Evolutionary conservation across 2,329 filamentous ascomycete genomes (phyloP).

Genomic region (Bisporella sp.): DNA sequence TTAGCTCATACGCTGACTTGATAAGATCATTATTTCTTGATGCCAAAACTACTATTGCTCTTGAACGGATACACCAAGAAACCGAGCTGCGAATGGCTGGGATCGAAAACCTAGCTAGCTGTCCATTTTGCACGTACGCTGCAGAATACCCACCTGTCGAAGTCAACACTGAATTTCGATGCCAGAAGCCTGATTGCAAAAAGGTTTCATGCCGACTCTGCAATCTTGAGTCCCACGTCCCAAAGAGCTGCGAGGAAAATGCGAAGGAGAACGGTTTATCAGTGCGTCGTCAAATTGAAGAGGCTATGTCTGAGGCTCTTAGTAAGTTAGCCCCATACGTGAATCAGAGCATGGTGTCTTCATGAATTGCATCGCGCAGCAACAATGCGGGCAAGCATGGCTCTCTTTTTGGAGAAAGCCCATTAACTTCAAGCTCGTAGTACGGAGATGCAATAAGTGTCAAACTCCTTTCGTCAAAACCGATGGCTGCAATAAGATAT

Average conservation of each 20-base stretch:
- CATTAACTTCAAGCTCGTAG: constrained; percentile 33
- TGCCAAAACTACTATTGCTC: constrained; percentile 47
- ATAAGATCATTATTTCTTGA: constrained; percentile 36
- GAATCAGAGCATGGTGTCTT: too few relatives aligned
- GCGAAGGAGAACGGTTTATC: constrained; percentile 51
- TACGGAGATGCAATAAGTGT: constrained; percentile 68
- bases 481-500: constrained; percentile 78
- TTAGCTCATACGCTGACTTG: constrained; percentile 9
- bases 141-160: constrained; percentile 64
- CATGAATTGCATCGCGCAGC: too few relatives aligned
- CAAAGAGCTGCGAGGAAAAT: constrained; percentile 63
- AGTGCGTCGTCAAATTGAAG: constrained; percentile 64
- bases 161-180: constrained; percentile 66
- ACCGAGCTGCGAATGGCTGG: constrained; percentile 61
- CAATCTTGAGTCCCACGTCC: constrained; percentile 61
- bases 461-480: constrained; percentile 65
- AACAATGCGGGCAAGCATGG: too few relatives aligned
- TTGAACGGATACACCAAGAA: constrained; percentile 67
- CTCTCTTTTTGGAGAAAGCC: too few relatives aligned
- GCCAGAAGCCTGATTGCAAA: constrained; percentile 58
- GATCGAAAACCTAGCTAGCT: constrained; percentile 66
- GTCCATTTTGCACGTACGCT: constrained; percentile 78
- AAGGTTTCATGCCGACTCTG: constrained; percentile 63
- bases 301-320: constrained; percentile 70
- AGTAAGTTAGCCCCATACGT: too few relatives aligned